Evolutionary conservation across 2,329 filamentous ascomycete species (phyloP).

Genomic region (Sporothrix sp.): DNA sequence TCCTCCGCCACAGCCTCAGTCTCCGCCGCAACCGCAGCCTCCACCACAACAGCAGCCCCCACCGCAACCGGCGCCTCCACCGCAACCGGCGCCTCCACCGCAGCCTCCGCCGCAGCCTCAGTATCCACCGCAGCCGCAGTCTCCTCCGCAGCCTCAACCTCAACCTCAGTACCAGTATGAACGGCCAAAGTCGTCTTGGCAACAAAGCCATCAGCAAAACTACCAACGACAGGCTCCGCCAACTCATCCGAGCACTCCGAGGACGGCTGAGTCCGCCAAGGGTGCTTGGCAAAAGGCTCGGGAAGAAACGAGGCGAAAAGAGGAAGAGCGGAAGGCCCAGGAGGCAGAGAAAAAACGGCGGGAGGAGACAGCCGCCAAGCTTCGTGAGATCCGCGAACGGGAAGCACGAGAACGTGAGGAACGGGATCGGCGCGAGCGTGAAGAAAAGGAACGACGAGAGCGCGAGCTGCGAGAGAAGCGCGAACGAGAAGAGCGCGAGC

Average conservation of each 20-base stretch:
- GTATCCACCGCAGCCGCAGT: neutral
- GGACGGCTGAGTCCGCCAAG: constrained; percentile 31
- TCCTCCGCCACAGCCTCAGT: neutral
- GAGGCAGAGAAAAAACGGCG: constrained; percentile 52
- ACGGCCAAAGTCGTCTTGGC: constrained; percentile 20
- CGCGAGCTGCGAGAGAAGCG: constrained; percentile 21
- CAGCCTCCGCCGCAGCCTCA: constrained; percentile 2
- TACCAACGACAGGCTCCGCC: constrained; percentile 17
- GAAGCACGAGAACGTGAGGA: constrained; percentile 28
- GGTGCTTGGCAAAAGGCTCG: constrained; percentile 58
- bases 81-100: constrained; percentile 1
- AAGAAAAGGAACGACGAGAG: constrained; percentile 25
- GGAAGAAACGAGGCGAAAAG: constrained; percentile 54
- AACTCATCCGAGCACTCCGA: constrained; percentile 16
- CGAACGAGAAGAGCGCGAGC: constrained; percentile 25
- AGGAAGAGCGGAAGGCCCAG: constrained; percentile 52
- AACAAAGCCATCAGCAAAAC: constrained; percentile 14
- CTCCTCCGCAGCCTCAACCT: neutral
- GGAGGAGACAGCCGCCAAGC: constrained; percentile 44
- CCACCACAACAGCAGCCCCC: neutral
- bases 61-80: neutral
- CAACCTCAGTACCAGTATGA: constrained; percentile 16
- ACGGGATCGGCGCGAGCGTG: constrained; percentile 19
- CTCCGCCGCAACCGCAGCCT: neutral
- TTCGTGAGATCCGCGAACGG: constrained; percentile 20